Conservation (phyloP, 352 stramenopile species). For the Peronospora belbahrii region DNA sequence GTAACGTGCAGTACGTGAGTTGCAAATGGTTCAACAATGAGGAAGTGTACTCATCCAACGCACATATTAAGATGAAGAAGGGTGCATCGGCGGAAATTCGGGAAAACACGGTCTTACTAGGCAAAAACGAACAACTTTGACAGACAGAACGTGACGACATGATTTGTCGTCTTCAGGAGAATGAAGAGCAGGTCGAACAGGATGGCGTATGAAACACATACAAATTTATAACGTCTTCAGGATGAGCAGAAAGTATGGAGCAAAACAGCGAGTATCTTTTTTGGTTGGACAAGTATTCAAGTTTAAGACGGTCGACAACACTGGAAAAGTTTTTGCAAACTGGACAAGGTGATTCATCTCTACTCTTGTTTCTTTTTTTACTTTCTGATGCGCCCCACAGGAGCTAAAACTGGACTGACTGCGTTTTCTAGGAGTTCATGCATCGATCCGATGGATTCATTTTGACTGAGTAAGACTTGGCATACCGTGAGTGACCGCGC, state of each 20-base stretch:
- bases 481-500: no score
- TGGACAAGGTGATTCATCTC: no score
- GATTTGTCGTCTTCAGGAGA: constrained; percentile 17
- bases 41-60: constrained; percentile 63
- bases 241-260: constrained; percentile 25
- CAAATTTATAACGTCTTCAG: constrained; percentile 11
- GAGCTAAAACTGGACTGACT: no score
- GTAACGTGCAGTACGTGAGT: constrained; percentile 69
- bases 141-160: constrained; percentile 12
- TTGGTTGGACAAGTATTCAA: no score
- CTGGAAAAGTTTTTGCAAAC: no score
- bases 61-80: constrained; percentile 65
- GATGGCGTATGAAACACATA: constrained; percentile 2
- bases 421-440: no score
- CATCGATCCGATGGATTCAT: no score
- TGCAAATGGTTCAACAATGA: constrained; percentile 86
- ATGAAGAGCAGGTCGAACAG: constrained; percentile 5
- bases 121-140: constrained; percentile 31
- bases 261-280: no score
- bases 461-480: no score
- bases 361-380: no score
- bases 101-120: constrained; percentile 49
- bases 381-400: no score
- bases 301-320: no score
- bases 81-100: constrained; percentile 45